These are phyloP conservation scores for Chaetomium globosum DNA, from an alignment of 2,329 filamentous ascomycete genomes.

Conservation along the genomic window DNA sequence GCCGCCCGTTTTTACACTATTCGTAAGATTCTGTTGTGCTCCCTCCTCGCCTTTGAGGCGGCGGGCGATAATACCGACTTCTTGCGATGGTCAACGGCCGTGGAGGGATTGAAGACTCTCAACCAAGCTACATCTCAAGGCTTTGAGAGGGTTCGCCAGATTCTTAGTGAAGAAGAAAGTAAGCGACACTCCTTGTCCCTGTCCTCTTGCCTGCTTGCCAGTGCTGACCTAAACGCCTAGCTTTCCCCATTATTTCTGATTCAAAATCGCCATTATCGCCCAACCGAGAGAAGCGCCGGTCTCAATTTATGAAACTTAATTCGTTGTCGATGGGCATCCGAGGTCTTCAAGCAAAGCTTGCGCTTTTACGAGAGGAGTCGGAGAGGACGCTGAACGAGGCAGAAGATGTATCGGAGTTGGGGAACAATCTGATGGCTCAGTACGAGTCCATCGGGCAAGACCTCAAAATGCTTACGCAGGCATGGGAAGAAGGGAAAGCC, in stretches of 20 bases:
- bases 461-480: conserved; percentile 74
- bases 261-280: conserved; percentile 67
- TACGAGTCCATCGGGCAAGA: conserved; percentile 95
- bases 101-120: conserved; percentile 71
- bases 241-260: conserved; percentile 57
- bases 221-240: conserved; percentile 40
- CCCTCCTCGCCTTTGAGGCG: conserved; percentile 83
- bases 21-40: conserved; percentile 84
- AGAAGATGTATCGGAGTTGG: conserved; percentile 72
- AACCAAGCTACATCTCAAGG: conserved; percentile 63
- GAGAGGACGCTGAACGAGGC: conserved; percentile 76
- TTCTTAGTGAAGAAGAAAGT: conserved; percentile 81
- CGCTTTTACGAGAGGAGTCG: conserved; percentile 86
- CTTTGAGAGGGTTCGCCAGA: conserved; percentile 66
- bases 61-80: conserved; percentile 77
- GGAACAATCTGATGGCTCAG: conserved; percentile 77
- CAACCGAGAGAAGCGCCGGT: conserved; percentile 79
- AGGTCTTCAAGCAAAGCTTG: conserved; percentile 90
- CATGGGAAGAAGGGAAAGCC: conserved; percentile 87
- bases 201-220: conserved; percentile 26
- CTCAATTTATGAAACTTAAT: conserved; percentile 84
- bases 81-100: conserved; percentile 73
- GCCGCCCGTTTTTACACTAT: conserved; percentile 79
- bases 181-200: conserved; percentile 43
- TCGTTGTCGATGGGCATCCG: conserved; percentile 88